phyloP scores from a whole-genome alignment of 208 protist genomes.

The Zelonia costaricensis region DNA sequence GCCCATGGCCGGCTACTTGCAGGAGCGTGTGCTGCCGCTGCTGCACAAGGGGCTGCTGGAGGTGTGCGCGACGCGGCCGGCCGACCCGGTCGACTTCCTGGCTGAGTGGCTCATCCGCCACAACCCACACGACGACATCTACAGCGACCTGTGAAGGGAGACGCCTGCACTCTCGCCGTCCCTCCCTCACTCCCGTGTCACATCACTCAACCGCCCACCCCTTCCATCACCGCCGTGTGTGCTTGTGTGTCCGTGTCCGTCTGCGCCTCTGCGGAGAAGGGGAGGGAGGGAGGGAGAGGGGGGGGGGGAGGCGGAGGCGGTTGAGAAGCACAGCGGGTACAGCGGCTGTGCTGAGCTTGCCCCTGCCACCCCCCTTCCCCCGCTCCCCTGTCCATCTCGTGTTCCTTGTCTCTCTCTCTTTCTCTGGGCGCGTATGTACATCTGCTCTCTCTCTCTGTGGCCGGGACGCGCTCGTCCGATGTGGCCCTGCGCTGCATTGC shows the following conservation, averaged over 20 bases:
- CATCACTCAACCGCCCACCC: background rate
- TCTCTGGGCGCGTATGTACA: too few species aligned
- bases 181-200: background rate
- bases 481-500: too few species aligned
- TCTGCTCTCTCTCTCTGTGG: too few species aligned
- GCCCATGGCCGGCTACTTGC: slow-evolving; percentile 89
- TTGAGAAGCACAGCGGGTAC: background rate
- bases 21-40: slow-evolving; percentile 91
- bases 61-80: slow-evolving; percentile 88
- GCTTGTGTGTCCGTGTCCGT: background rate
- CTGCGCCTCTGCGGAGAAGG: background rate
- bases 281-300: background rate
- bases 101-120: slow-evolving; percentile 92
- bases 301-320: background rate
- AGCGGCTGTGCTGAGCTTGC: background rate
- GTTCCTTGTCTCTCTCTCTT: too few species aligned
- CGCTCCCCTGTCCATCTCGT: background rate
- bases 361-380: background rate
- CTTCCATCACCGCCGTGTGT: background rate
- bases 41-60: slow-evolving; percentile 94
- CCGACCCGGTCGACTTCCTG: slow-evolving; percentile 95
- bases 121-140: slow-evolving; percentile 89
- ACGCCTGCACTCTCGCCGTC: too few species aligned
- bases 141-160: slow-evolving; percentile 50
- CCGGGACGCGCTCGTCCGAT: too few species aligned